Evolutionary conservation across 2,329 filamentous ascomycete species (phyloP), one percentile per base, ranked within the genome.

Genomic region (Cyphellophora attinorum): DNA sequence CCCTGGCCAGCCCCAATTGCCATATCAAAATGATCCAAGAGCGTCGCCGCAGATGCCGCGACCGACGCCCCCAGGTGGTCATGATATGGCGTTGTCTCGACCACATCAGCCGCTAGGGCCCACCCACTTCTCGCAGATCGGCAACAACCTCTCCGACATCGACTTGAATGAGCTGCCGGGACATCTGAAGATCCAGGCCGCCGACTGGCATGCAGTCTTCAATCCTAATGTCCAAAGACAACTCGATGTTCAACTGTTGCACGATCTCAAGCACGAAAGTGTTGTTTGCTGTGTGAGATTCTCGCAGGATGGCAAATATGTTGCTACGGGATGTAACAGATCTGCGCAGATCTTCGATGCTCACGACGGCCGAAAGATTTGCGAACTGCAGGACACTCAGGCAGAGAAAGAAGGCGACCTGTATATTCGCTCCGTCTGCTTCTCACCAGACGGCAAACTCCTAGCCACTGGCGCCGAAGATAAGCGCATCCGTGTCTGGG

Each of bases 321-420:
- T 98, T 36, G 91, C 91, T 5, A 98, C 91, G 4, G 91, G 91
- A 28, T 96, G 91, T 70, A 98, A 98, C 61, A 73, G 88, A 45
- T 94, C 86, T n/a, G 91, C 91, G n/a, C 89, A 96, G 61, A 98
- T 98, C 51, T 98, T 91, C 59, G 91, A 98, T 47, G 89, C 96
- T 27, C 72, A 76, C 51, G 82, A 76, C 11, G 91, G 91, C 37
- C 76, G 85, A 49, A 91, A 89, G 58, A 78, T 96, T 34, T 91
- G 85, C 47, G 81, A 91, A 39, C 68, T 96, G 19, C 85, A 94
- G 58, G 91, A 98, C 51, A 82, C 89, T 49, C 81, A 72, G 29
- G 38, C 42, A 30, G 85, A 93, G 47, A 79, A 88, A 50, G 80
- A 83, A 35, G 88, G 89, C 17, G 91, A 98, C 61, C 69, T 98